Evolutionary conservation across 1,284 basidiomycete genomes (phyloP), one percentile per base, ranked within the genome.

Genomic region (Gomphus bonarii): DNA sequence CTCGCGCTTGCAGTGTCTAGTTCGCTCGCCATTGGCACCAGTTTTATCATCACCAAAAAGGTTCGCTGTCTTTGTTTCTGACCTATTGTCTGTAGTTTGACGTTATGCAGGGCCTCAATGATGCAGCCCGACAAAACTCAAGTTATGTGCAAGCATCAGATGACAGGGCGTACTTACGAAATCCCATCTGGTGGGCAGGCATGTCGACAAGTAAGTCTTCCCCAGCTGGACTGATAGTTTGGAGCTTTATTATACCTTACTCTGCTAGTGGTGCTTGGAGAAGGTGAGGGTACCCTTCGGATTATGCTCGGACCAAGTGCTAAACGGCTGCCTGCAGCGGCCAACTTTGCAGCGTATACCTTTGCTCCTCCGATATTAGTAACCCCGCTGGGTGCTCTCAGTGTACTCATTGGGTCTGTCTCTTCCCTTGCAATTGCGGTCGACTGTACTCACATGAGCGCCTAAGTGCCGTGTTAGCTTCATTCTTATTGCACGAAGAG

Each of bases 261-360:
- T 59, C 20, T 44, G 3, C 1, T 12, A 95, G 93, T 97, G 80
- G 77, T 95, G 38, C 67, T 94, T 33, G 94, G 94, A 57, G 94
- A 97, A 86, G 72, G 92, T 94, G 64, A 64, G 36, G 22, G 30
- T 20, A 73, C 61, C 35, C 50, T 18, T 4, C 30, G 50, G 33
- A 50, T 18, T 20, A 33, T 49, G 14, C 31, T 10, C 36, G 9
- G 14, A 28, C 47, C 5, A 6, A 11, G 12, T 31, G 25, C 30
- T 48, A 14, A 48, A 3, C 28, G 25, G 8, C 10, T 48, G 6
- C 9, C 9, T 18, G 11, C 65, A 97, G 95, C 97, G 58, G 95
- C 93, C 64, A 99, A 99, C 74, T 99, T 99, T 72, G 93, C 95
- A 7, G 97, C 97, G 3, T 99, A 99, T 70, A 92, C 93, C 0